These are phyloP conservation scores for Cairneyella variabilis DNA, from an alignment of 495 filamentous ascomycete genomes.

Conservation along the genomic window DNA sequence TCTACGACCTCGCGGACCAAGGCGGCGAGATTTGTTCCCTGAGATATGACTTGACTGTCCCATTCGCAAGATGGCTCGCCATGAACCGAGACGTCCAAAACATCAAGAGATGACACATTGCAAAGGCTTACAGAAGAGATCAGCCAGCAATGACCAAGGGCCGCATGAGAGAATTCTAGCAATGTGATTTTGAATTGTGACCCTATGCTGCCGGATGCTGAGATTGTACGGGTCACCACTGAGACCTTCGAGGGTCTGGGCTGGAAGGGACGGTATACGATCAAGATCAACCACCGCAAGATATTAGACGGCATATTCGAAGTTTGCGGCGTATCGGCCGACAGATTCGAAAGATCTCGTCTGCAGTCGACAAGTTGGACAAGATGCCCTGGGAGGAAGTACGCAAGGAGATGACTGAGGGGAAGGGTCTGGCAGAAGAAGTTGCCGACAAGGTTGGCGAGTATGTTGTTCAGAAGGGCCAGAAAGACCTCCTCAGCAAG, in stretches of 20 bases:
- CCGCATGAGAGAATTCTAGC: constrained; percentile 94
- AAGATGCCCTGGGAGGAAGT: constrained; percentile 91
- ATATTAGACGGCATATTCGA: constrained; percentile 91
- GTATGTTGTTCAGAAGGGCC: constrained; percentile 69
- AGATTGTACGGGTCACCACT: constrained; percentile 76
- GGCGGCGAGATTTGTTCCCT: constrained; percentile 82
- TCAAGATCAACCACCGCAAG: constrained; percentile 95
- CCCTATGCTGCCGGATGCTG: constrained; percentile 94
- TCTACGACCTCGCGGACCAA: constrained; percentile 84
- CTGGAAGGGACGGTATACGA: constrained; percentile 64
- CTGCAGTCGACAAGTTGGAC: constrained; percentile 93
- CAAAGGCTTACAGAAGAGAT: constrained; percentile 81
- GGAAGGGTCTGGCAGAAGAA: constrained; percentile 73
- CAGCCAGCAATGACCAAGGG: constrained; percentile 81
- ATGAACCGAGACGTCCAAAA: constrained; percentile 71
- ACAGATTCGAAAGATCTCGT: constrained; percentile 82
- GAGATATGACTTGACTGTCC: constrained; percentile 90
- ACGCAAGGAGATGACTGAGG: constrained; percentile 85
- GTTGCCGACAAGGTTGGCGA: constrained; percentile 83
- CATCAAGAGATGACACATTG: constrained; percentile 87
- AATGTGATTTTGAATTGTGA: constrained; percentile 97
- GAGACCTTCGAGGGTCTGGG: constrained; percentile 85
- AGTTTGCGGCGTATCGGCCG: constrained; percentile 81
- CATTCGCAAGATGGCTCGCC: constrained; percentile 81
- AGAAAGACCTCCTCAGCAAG: constrained; percentile 62